Conservation (phyloP, 1,139 yeast species). For the Protomyces inouyei region DNA sequence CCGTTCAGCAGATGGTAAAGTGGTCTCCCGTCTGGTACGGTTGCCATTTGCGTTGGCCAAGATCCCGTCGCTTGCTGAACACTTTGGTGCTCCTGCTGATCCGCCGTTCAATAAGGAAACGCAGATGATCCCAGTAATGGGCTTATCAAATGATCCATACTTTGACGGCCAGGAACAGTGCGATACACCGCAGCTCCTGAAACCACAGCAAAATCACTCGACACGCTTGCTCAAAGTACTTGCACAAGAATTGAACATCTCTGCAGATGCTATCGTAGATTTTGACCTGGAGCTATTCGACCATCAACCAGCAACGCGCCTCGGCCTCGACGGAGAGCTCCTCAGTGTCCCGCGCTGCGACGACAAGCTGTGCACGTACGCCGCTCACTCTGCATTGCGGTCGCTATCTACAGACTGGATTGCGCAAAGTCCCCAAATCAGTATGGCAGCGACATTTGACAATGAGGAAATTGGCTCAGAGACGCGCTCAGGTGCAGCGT, state of each 20-base stretch:
- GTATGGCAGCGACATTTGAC: constrained; percentile 75
- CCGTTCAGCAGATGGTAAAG: constrained; percentile 41
- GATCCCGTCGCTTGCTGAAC: constrained; percentile 93
- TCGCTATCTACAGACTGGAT: constrained; percentile 44
- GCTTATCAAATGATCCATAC: constrained; percentile 45
- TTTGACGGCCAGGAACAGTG: constrained; percentile 13
- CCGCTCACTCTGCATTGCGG: constrained; percentile 67
- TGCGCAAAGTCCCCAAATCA: constrained; percentile 49
- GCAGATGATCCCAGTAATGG: constrained; percentile 81
- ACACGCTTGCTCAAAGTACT: constrained; percentile 61
- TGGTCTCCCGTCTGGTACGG: constrained; percentile 65
- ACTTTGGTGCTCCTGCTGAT: constrained; percentile 45
- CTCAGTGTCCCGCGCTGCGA: constrained; percentile 88
- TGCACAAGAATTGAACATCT: constrained; percentile 59
- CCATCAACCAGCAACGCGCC: constrained; percentile 72
- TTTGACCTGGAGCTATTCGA: constrained; percentile 83
- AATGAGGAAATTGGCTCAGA: constrained; percentile 94
- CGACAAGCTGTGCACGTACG: constrained; percentile 49
- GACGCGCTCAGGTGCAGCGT: constrained; percentile 95
- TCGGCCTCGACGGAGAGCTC: constrained; percentile 87
- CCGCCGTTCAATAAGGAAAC: constrained; percentile 80
- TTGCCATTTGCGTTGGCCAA: constrained; percentile 77
- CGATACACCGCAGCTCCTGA: not conserved
- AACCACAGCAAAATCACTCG: constrained; percentile 63
- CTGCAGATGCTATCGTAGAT: constrained; percentile 60